A percentile compares a stretch with the other conserved stretches of the same genome.
These are phyloP conservation scores for Eimeria sp. DNA, from an alignment of 169 alveolate species.

Conservation along the genomic window DNA sequence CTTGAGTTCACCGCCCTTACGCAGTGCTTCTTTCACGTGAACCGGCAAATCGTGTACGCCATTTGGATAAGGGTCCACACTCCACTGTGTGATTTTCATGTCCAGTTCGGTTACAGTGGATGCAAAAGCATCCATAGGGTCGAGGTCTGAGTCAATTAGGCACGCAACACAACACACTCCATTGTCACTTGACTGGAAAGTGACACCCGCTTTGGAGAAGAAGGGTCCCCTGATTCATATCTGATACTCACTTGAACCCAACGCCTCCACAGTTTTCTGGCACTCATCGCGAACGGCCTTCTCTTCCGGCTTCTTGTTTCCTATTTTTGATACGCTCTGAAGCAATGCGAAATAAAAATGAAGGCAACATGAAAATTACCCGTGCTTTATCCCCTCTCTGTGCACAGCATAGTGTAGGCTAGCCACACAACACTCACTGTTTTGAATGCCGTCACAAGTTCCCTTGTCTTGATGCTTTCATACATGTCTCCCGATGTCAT, in stretches of 20 bases:
- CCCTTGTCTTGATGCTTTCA: slow-evolving; percentile 80
- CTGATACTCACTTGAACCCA: slow-evolving; percentile 62
- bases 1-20: slow-evolving; percentile 90
- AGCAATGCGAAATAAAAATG: neutral
- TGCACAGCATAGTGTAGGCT: neutral
- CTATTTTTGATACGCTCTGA: slow-evolving; percentile 75
- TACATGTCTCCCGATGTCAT: slow-evolving; percentile 84
- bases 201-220: neutral
- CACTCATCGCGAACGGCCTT: slow-evolving; percentile 81
- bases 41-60: slow-evolving; percentile 96
- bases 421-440: slow-evolving; percentile 30
- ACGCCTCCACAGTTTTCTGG: slow-evolving; percentile 78
- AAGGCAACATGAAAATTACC: neutral
- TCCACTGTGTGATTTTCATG: slow-evolving; percentile 93
- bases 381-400: neutral
- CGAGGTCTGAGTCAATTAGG: slow-evolving; percentile 54
- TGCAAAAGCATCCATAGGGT: slow-evolving; percentile 85
- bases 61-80: slow-evolving; percentile 95
- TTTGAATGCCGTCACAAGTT: slow-evolving; percentile 77
- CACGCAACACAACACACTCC: neutral
- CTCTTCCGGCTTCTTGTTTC: slow-evolving; percentile 80
- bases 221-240: neutral
- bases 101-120: slow-evolving; percentile 77
- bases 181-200: neutral
- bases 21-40: slow-evolving; percentile 91